These are phyloP conservation scores for Panellus pusillus DNA, from an alignment of 768 basidiomycete genomes.

Conservation along the genomic window DNA sequence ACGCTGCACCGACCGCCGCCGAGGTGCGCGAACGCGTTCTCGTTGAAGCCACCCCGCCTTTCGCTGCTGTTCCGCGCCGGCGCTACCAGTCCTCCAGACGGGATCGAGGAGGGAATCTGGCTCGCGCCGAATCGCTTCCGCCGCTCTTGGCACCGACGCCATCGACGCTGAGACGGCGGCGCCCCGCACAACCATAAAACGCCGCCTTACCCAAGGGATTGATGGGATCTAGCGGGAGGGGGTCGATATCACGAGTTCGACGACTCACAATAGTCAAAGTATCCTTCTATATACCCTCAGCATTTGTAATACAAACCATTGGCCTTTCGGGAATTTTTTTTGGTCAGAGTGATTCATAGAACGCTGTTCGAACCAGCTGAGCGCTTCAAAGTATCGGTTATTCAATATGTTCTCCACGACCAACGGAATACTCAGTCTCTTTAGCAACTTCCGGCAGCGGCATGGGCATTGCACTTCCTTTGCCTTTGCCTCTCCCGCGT, in stretches of 20 bases:
- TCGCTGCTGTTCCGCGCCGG: background rate
- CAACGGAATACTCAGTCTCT: too few relatives aligned
- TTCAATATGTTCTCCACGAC: too few relatives aligned
- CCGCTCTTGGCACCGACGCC: background rate
- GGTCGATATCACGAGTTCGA: too few relatives aligned
- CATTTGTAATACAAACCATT: background rate
- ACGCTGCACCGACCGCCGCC: constrained; percentile 46
- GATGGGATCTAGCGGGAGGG: too few relatives aligned
- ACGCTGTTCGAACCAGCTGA: too few relatives aligned
- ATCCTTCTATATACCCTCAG: background rate
- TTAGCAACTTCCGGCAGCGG: too few relatives aligned
- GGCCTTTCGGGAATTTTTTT: too few relatives aligned
- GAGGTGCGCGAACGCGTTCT: constrained; percentile 29
- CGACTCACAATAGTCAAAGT: too few relatives aligned
- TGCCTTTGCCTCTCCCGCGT: too few relatives aligned
- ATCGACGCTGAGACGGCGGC: background rate
- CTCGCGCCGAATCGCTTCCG: constrained; percentile 11
- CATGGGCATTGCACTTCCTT: too few relatives aligned
- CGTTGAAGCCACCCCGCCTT: constrained; percentile 11
- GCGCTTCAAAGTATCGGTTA: too few relatives aligned
- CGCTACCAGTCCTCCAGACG: constrained; percentile 20
- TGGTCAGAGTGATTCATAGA: too few relatives aligned
- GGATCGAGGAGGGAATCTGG: background rate
- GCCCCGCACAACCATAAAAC: constrained; percentile 14
- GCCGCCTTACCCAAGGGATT: constrained; percentile 10